Evolutionary conservation across 148 eudicot genomes (phyloP).

Genomic region (Vaccinium macrocarpon): DNA sequence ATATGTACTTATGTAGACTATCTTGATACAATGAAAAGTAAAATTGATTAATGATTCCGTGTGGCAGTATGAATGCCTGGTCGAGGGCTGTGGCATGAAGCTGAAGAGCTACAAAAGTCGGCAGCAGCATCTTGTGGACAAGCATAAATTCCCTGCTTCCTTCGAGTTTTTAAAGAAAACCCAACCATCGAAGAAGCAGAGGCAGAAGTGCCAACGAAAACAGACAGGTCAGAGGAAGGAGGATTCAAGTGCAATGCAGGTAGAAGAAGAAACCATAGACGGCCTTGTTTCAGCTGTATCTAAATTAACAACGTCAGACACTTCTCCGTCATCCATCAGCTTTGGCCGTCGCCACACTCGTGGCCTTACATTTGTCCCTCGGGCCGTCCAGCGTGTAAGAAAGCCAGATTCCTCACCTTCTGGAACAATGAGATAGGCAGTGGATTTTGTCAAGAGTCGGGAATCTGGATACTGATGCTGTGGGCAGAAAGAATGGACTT

Average conservation of each 20-base stretch:
- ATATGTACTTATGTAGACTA: neutral
- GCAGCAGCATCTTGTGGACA: constrained; percentile 88
- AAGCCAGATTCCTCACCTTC: constrained; percentile 27
- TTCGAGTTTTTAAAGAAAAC: constrained; percentile 83
- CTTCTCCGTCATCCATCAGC: constrained; percentile 72
- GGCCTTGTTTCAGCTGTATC: constrained; percentile 79
- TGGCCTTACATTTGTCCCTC: constrained; percentile 79
- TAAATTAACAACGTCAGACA: constrained; percentile 57
- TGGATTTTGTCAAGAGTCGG: neutral
- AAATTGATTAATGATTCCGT: neutral
- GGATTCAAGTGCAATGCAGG: constrained; percentile 58
- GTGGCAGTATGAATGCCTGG: constrained; percentile 87
- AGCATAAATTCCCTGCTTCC: constrained; percentile 81
- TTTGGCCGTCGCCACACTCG: constrained; percentile 77
- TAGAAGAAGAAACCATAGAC: constrained; percentile 64
- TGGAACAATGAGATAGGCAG: constrained; percentile 20
- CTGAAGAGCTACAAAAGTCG: constrained; percentile 82
- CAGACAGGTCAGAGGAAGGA: constrained; percentile 33
- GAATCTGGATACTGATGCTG: neutral
- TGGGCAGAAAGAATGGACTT: neutral
- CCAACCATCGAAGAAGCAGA: constrained; percentile 78
- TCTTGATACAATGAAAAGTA: neutral
- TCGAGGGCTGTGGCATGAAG: constrained; percentile 81
- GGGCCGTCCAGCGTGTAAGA: constrained; percentile 57
- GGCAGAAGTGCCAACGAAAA: constrained; percentile 58